A percentile compares a stretch with the other conserved stretches of the same genome.
phyloP scores from a whole-genome alignment of 441 rosid genomes.

The Theobroma grandiflorum region DNA sequence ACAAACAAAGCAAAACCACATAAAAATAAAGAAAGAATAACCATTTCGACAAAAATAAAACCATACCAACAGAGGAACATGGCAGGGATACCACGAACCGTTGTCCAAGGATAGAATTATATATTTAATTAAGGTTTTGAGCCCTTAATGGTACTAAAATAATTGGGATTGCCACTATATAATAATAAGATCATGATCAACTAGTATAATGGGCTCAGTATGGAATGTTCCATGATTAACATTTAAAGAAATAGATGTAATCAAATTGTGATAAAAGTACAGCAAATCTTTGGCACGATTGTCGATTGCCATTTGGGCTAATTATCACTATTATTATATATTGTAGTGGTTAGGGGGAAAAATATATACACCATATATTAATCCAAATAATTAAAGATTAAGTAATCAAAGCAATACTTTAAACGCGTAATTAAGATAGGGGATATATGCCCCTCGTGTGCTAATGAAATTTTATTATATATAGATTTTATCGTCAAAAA shows the following conservation, averaged over 20 bases:
- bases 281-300: conserved; percentile 28
- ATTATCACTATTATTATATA: not conserved
- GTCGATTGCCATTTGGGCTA: conserved; percentile 20
- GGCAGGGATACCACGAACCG: not conserved
- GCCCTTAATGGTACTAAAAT: not conserved
- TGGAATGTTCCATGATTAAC: conserved; percentile 35
- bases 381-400: not conserved
- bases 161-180: not conserved
- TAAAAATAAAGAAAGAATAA: not conserved
- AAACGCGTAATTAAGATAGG: conserved; percentile 11
- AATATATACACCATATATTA: not conserved
- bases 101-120: not conserved
- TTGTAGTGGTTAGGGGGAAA: conserved; percentile 21
- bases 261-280: conserved; percentile 20
- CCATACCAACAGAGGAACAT: rapidly evolving
- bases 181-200: conserved; percentile 32
- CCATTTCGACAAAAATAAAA: not conserved
- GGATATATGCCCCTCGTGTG: conserved; percentile 36
- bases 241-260: conserved; percentile 15
- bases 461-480: not conserved
- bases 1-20: not conserved
- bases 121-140: not conserved
- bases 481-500: not conserved
- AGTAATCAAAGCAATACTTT: not conserved
- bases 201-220: conserved; percentile 25